Conservation (phyloP, 306 rosid species). For the Lupinus albus region DNA sequence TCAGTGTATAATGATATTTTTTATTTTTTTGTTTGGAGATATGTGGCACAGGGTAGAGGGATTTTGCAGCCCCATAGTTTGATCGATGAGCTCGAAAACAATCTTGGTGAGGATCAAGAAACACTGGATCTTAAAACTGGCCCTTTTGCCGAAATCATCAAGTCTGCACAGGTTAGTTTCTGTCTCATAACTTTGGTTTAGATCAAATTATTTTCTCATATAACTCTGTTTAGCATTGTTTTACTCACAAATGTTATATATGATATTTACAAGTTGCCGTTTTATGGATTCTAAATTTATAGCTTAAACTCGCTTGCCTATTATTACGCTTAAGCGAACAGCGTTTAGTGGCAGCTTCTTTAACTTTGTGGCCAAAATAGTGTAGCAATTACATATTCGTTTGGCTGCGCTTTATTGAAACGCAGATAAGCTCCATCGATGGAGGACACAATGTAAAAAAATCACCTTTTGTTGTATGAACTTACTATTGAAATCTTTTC, state of each 20-base stretch:
- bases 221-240: not conserved
- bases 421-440: no score
- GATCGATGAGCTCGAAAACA: slow-evolving; percentile 73
- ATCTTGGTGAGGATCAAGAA: slow-evolving; percentile 47
- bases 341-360: no score
- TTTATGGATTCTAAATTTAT: no score
- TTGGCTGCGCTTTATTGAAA: no score
- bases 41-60: slow-evolving; percentile 83
- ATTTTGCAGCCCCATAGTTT: slow-evolving; percentile 84
- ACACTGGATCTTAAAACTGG: slow-evolving; percentile 45
- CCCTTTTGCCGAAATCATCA: slow-evolving; percentile 50
- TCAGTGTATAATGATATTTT: not conserved
- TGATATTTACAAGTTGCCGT: no score
- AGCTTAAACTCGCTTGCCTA: no score
- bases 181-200: not conserved
- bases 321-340: no score
- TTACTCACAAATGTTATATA: not conserved
- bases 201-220: not conserved
- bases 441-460: no score
- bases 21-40: slow-evolving; percentile 47
- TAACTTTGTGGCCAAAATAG: no score
- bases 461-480: no score
- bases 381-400: no score
- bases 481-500: no score
- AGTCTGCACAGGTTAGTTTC: slow-evolving; percentile 50